phyloP scores from a whole-genome alignment of 2,329 filamentous ascomycete species.

The Cladophialophora bantiana region DNA sequence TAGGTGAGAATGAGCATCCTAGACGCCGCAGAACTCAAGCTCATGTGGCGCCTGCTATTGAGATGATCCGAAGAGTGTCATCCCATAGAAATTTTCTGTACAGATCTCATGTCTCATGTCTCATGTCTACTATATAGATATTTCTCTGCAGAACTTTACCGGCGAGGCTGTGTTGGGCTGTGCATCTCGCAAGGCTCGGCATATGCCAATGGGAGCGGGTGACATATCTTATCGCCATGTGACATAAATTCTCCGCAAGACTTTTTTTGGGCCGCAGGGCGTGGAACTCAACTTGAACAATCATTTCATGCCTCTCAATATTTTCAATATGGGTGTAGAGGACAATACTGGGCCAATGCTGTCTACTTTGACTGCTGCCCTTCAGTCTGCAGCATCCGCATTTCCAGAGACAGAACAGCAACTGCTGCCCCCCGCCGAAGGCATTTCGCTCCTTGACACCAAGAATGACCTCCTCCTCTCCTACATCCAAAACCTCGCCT shows the following conservation, averaged over 20 bases:
- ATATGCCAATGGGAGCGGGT: neutral
- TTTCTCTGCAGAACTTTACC: too few relatives aligned
- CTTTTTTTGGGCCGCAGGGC: neutral
- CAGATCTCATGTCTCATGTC: too few relatives aligned
- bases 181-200: neutral
- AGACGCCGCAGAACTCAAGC: too few relatives aligned
- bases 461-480: conserved; percentile 98
- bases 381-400: conserved; percentile 32
- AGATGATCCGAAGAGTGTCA: neutral
- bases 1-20: too few relatives aligned
- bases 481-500: conserved; percentile 93
- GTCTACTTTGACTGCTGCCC: conserved; percentile 32
- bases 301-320: neutral
- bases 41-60: too few relatives aligned
- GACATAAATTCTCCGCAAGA: conserved; percentile 1
- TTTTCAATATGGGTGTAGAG: conserved; percentile 35
- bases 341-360: conserved; percentile 26
- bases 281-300: neutral
- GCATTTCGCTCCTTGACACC: conserved; percentile 91
- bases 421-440: conserved; percentile 74
- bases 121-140: too few relatives aligned
- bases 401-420: conserved; percentile 61
- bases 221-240: conserved; percentile 21
- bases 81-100: too few relatives aligned
- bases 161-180: too few relatives aligned